A percentile compares a stretch with the other conserved stretches of the same genome.
These are phyloP conservation scores for Hsuehochloa calcarea DNA, from an alignment of 176 grass and related monocot genomes.

Conservation along the genomic window DNA sequence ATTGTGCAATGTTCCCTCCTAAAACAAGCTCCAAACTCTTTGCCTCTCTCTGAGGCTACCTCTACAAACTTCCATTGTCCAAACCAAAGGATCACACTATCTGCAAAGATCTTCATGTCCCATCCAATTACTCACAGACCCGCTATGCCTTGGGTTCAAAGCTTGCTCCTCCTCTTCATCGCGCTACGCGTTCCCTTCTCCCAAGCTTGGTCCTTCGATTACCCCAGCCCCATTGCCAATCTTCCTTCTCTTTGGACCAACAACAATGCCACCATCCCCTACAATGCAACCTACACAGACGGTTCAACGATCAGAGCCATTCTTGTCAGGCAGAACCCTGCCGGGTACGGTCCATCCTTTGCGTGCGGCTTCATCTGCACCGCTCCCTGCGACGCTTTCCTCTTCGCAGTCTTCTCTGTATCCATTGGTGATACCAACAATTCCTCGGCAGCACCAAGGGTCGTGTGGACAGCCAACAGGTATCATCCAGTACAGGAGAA, in stretches of 20 bases:
- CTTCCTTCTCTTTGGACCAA: conserved; percentile 45
- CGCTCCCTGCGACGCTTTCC: conserved; percentile 41
- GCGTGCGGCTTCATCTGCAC: conserved; percentile 53
- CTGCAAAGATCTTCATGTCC: conserved; percentile 29
- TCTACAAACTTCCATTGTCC: background rate
- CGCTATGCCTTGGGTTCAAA: conserved; percentile 28
- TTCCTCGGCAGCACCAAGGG: background rate
- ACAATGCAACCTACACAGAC: background rate
- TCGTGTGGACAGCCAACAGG: conserved; percentile 62
- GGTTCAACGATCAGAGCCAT: conserved; percentile 37
- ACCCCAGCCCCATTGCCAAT: conserved; percentile 50
- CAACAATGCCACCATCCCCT: conserved; percentile 43
- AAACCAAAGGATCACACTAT: conserved; percentile 30
- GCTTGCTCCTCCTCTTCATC: conserved; percentile 23
- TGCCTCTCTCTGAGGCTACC: background rate
- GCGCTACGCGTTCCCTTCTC: conserved; percentile 20
- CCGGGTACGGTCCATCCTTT: conserved; percentile 36
- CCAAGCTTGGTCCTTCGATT: conserved; percentile 50
- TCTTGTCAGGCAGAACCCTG: conserved; percentile 44
- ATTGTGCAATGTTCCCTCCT: conserved; percentile 21
- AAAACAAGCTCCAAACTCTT: conserved; percentile 8
- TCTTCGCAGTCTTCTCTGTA: conserved; percentile 48
- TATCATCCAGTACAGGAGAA: conserved; percentile 42
- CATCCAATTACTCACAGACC: conserved; percentile 26
- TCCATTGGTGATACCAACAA: conserved; percentile 12